These are phyloP conservation scores for Chrysophaeum taylorii DNA, from an alignment of 352 stramenopile species.

Conservation along the genomic window DNA sequence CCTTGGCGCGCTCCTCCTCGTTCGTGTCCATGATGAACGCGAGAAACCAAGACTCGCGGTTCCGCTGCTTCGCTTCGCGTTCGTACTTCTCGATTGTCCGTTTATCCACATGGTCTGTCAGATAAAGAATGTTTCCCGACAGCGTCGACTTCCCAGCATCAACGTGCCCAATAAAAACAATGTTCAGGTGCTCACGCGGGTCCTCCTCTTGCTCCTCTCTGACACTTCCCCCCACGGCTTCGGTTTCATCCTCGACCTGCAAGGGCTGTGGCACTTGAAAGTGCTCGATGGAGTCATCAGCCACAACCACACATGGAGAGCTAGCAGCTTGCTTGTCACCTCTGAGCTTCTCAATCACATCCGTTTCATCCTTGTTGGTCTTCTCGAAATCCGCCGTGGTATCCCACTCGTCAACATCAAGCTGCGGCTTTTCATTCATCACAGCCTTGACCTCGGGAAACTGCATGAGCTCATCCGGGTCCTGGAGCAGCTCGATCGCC, in stretches of 20 bases:
- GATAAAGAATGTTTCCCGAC: conserved; percentile 92
- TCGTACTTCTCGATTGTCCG: conserved; percentile 97
- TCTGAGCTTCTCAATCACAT: neutral
- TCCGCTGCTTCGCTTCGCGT: conserved; percentile 88
- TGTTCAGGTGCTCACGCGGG: conserved; percentile 92
- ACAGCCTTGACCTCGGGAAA: conserved; percentile 53
- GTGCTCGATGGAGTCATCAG: neutral
- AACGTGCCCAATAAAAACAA: conserved; percentile 98
- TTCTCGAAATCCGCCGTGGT: conserved; percentile 24
- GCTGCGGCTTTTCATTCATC: conserved; percentile 24
- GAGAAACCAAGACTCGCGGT: conserved; percentile 87
- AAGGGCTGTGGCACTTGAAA: neutral
- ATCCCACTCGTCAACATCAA: conserved; percentile 22
- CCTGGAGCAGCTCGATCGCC: conserved; percentile 53
- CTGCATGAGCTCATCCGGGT: conserved; percentile 55
- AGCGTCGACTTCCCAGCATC: conserved; percentile 97
- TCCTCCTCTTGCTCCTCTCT: conserved; percentile 57
- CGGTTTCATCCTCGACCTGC: neutral
- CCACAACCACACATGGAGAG: neutral
- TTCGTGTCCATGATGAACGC: conserved; percentile 99
- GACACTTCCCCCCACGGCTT: too few relatives aligned
- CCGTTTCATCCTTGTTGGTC: conserved; percentile 19
- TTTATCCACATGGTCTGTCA: conserved; percentile 98
- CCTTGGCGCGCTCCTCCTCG: conserved; percentile 93
- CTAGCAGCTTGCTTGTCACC: conserved; percentile 16